Conservation (phyloP, 805 yeast species). For the Torulaspora franciscae region DNA sequence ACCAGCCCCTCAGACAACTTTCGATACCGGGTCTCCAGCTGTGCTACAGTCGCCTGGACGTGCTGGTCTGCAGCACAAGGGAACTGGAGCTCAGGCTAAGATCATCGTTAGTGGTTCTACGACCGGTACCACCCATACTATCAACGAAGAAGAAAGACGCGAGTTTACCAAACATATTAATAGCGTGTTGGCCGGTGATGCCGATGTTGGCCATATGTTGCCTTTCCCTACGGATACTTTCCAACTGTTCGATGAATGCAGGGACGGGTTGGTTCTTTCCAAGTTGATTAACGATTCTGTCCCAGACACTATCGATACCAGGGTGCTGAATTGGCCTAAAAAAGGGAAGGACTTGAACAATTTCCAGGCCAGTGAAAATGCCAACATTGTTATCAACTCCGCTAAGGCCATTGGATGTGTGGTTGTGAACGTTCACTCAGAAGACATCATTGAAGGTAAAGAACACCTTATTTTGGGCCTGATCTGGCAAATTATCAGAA, state of each 20-base stretch:
- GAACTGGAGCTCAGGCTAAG: conserved; percentile 58
- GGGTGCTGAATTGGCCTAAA: conserved; percentile 88
- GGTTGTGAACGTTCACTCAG: conserved; percentile 95
- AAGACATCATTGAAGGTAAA: conserved; percentile 90
- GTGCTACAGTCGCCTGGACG: conserved; percentile 31
- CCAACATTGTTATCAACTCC: conserved; percentile 94
- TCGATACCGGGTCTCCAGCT: conserved; percentile 26
- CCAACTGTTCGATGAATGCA: conserved; percentile 94
- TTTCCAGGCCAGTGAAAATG: conserved; percentile 94
- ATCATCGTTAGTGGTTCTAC: conserved; percentile 80
- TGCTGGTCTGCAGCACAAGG: conserved; percentile 43
- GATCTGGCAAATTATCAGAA: conserved; percentile 95
- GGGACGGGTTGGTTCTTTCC: conserved; percentile 89
- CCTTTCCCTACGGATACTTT: conserved; percentile 93
- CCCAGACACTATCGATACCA: conserved; percentile 96
- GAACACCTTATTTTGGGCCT: conserved; percentile 87
- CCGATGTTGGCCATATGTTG: conserved; percentile 73
- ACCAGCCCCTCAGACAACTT: conserved; percentile 33
- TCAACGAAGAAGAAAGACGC: conserved; percentile 92
- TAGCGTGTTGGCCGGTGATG: conserved; percentile 82
- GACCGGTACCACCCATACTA: conserved; percentile 93
- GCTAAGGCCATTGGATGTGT: conserved; percentile 99
- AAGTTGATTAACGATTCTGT: conserved; percentile 95
- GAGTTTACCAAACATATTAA: conserved; percentile 97
- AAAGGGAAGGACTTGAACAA: conserved; percentile 77